These are phyloP conservation scores for Colletotrichum cordylinicola DNA, from an alignment of 2,329 filamentous ascomycete species.

Conservation along the genomic window DNA sequence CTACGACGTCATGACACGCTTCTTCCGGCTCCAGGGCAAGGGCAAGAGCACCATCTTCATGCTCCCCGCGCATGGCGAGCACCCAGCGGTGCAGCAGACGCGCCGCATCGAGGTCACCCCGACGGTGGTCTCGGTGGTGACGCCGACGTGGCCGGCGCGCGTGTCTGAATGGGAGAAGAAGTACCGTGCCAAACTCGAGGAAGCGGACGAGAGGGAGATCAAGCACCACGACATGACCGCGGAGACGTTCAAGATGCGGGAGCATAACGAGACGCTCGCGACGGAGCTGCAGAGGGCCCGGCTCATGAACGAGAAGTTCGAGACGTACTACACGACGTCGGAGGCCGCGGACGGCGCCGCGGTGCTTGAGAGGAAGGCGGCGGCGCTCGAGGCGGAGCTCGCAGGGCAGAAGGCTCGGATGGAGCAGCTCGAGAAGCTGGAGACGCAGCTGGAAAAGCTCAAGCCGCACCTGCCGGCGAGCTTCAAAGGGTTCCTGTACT, in stretches of 20 bases:
- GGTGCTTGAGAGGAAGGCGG: neutral
- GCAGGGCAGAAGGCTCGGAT: neutral
- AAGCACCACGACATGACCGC: constrained; percentile 17
- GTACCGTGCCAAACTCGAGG: constrained; percentile 27
- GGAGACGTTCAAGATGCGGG: constrained; percentile 20
- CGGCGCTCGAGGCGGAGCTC: neutral
- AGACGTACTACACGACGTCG: constrained; percentile 8
- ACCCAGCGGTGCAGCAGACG: constrained; percentile 50
- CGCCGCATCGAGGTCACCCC: constrained; percentile 49
- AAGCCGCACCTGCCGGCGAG: neutral
- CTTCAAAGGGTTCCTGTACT: neutral
- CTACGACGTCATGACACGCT: constrained; percentile 56
- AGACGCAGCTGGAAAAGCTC: neutral
- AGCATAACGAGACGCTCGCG: constrained; percentile 12
- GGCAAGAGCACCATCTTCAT: constrained; percentile 57
- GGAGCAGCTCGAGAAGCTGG: neutral
- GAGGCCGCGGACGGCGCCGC: neutral
- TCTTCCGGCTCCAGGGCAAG: constrained; percentile 54
- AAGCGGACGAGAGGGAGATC: constrained; percentile 11
- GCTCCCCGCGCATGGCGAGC: constrained; percentile 53
- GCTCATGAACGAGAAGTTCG: constrained; percentile 3
- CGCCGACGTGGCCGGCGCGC: constrained; percentile 32
- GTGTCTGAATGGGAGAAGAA: constrained; percentile 36
- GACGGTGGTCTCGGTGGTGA: constrained; percentile 35
- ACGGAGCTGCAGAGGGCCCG: constrained; percentile 6